Evolutionary conservation across 2,329 filamentous ascomycete genomes (phyloP).

Genomic region (Scedosporium boydii): DNA sequence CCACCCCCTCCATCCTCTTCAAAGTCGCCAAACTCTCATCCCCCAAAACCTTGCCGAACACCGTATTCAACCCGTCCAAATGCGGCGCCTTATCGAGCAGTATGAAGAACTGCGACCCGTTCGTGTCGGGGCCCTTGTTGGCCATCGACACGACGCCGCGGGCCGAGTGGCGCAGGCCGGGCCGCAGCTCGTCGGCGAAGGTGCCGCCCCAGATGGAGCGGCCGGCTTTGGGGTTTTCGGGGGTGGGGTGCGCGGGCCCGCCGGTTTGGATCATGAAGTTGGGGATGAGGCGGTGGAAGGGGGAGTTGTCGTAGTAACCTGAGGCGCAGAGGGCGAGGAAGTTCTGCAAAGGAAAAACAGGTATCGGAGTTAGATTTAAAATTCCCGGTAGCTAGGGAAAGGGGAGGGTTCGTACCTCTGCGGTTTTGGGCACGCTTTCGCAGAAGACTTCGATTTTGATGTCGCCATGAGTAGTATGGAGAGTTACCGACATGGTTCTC

Average conservation of each 20-base stretch:
- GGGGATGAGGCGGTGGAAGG: slow-evolving; percentile 73
- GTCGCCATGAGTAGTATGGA: slow-evolving; percentile 83
- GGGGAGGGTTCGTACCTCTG: slow-evolving; percentile 48
- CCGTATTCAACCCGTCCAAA: slow-evolving; percentile 74
- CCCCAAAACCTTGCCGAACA: slow-evolving; percentile 66
- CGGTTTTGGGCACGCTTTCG: slow-evolving; percentile 85
- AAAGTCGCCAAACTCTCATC: slow-evolving; percentile 57
- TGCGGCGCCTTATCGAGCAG: slow-evolving; percentile 70
- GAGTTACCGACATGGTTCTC: slow-evolving; percentile 51
- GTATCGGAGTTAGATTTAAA: background rate
- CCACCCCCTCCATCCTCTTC: slow-evolving; percentile 59
- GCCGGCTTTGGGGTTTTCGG: slow-evolving; percentile 56
- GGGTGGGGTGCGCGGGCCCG: slow-evolving; percentile 44
- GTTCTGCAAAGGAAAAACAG: slow-evolving; percentile 44
- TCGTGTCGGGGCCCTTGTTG: slow-evolving; percentile 65
- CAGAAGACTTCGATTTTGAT: slow-evolving; percentile 96
- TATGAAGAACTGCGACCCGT: slow-evolving; percentile 75
- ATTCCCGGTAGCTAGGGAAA: background rate
- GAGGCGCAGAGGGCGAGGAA: slow-evolving; percentile 81
- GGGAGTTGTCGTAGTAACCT: slow-evolving; percentile 63
- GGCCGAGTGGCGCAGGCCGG: slow-evolving; percentile 56
- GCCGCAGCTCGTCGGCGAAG: slow-evolving; percentile 76
- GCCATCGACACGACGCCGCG: slow-evolving; percentile 69
- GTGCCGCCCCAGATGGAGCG: slow-evolving; percentile 62
- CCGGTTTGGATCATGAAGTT: slow-evolving; percentile 76